Base-by-base conservation (phyloP, 2,329 filamentous ascomycete genomes). In the Cylindrodendrum hubeiense region DNA sequence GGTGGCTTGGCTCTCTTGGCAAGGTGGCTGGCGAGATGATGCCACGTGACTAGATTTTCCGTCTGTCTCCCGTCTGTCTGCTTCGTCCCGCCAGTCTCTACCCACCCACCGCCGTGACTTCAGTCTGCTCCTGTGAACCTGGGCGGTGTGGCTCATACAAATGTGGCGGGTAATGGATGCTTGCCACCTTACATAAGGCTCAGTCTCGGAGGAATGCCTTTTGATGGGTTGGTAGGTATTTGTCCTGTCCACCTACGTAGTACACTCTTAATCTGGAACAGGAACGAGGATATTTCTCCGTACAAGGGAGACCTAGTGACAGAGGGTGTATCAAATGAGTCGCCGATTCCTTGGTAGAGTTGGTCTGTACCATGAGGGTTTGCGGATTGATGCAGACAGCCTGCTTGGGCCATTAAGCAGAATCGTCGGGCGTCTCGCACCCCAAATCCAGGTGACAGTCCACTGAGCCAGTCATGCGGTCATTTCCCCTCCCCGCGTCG, bases 11-110 rank as follows among this genome's bases (percentile, higher is more conserved):
- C 21, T 41, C n/a, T 37, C 28, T 24, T 19, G 17, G 53, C 53
- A 46, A n/a, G 49, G 17, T 60, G 57, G 57, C 57, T 60, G 57
- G 57, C 49, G 49, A 47, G 28, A 43, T 52, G 34, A 47, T 37
- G 5, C 21, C 57, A 60, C 57, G 57, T 60, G 57, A 60, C 33
- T 24, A 9, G 8, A 34, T 30, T 39, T 26, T 17, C 17, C 15
- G 8, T 9, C 34, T 33, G 21, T 43, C 7, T 52, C 30, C 15
- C 37, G 15, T 17, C n/a, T 17, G 12, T 13, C 34, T 37, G 13
- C 15, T 3, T 12, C 3, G 33, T 13, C 9, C 33, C 9, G 33
- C n/a, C n/a, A n/a, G n/a, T n/a, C n/a, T n/a, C n/a, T n/a, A n/a
- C n/a, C n/a, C n/a, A n/a, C n/a, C n/a, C n/a, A n/a, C n/a, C n/a